phyloP scores from a whole-genome alignment of 2,329 filamentous ascomycete species.

The Neurospora sp. region DNA sequence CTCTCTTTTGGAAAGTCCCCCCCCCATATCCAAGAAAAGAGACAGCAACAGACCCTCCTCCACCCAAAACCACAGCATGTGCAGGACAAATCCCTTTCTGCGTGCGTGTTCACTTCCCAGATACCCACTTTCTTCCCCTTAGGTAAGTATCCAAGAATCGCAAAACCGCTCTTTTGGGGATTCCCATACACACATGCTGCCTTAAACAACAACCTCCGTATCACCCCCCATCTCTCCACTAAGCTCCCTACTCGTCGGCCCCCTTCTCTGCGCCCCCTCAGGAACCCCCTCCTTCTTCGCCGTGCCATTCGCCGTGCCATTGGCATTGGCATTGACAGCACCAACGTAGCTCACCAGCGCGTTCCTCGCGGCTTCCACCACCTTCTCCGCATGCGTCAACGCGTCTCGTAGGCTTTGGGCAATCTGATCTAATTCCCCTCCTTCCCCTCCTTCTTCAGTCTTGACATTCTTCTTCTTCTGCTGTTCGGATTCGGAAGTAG shows the following conservation, averaged over 20 bases:
- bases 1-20: background rate
- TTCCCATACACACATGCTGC: no score
- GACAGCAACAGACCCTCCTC: background rate
- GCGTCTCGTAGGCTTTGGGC: slow-evolving; percentile 32
- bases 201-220: slow-evolving; percentile 25
- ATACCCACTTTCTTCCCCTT: no score
- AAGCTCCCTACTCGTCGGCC: slow-evolving; percentile 43
- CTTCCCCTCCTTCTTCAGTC: no score
- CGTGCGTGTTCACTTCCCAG: no score
- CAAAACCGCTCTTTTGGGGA: no score
- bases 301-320: background rate
- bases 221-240: slow-evolving; percentile 55
- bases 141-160: no score
- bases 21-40: background rate
- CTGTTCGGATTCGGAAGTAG: background rate
- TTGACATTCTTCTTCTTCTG: background rate
- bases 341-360: slow-evolving; percentile 32
- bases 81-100: no score
- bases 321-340: slow-evolving; percentile 3
- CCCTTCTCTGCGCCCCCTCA: slow-evolving; percentile 27
- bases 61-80: background rate
- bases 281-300: slow-evolving; percentile 11
- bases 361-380: slow-evolving; percentile 33
- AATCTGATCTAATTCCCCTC: slow-evolving; percentile 25
- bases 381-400: slow-evolving; percentile 36